phyloP scores from a whole-genome alignment of 495 filamentous ascomycete species.

The Penicillium alfredii region DNA sequence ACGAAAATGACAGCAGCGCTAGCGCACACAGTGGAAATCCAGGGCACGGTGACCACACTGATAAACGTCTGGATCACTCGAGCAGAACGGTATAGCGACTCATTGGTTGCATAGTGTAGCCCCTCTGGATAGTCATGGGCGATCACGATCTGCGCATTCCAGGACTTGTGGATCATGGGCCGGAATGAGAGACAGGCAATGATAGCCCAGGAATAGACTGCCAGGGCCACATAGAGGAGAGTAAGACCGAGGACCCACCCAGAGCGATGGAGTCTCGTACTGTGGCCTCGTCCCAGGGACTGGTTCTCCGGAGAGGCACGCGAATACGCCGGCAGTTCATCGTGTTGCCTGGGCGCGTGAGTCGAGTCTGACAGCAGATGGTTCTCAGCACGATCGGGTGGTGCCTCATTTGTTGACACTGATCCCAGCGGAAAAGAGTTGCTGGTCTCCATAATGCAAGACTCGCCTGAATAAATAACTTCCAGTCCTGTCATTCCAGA shows the following conservation, averaged over 20 bases:
- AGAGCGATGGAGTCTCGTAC: background rate
- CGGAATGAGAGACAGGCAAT: background rate
- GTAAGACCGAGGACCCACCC: background rate
- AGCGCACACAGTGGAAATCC: slow-evolving; percentile 19
- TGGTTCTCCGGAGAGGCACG: background rate
- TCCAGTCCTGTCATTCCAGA: no score
- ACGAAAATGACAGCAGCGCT: slow-evolving; percentile 19
- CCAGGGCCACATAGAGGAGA: background rate
- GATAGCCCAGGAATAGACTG: background rate
- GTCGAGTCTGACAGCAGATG: no score
- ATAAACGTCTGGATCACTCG: background rate
- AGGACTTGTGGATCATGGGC: background rate
- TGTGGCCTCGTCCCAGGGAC: background rate
- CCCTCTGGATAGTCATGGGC: background rate
- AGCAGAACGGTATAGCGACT: background rate
- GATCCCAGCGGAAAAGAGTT: no score
- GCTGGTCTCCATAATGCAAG: no score
- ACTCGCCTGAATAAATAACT: no score
- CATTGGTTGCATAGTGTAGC: background rate
- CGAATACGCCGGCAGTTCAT: background rate
- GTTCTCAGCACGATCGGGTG: no score
- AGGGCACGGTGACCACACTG: slow-evolving; percentile 8
- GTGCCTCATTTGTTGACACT: no score
- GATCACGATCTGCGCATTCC: background rate
- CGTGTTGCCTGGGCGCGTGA: no score